Evolutionary conservation across 2,329 filamentous ascomycete species (phyloP), one percentile per base, ranked within the genome.

Genomic region (Calonectria pseudoturangicola): DNA sequence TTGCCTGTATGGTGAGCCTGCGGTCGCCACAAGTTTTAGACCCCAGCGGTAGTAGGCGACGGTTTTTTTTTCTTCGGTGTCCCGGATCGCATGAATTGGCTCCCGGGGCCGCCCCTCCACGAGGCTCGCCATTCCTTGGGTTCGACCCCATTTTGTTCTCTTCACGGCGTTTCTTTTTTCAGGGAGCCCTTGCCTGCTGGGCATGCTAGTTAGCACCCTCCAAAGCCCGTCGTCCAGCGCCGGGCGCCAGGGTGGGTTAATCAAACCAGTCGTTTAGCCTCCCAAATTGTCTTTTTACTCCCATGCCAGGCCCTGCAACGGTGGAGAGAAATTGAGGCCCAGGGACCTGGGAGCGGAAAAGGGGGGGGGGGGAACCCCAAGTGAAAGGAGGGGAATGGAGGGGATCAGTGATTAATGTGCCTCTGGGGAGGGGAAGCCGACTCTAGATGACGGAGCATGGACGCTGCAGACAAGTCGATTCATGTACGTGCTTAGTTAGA

Each of bases 61-160:
- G 54, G 48, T 39, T 58, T 60, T 39, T 58, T 58, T 39, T 68
- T 71, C 47, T 68, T 77, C 70, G 56, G 67, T 71, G 74, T 74
- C 67, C 76, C 63, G 74, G 77, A 75, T 77, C 73, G 76, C 74
- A 79, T 79, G 75, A 79, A 79, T 65, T 75, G 75, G 66, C 72
- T 74, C 72, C 73, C 68, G 65, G 70, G 66, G 58, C 74, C 72
- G 76, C 72, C 77, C 77, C 76, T 76, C 74, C 70, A 70, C 66
- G 56, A 70, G 58, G 66, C 73, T 73, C 67, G 27, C 48, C 16
- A 18, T 25, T 48, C 39, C 18, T 33, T 43, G 47, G 51, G 69
- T 27, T 58, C 28, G 33, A 45, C 48, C 47, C 36, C 45, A 48
- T 45, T 47, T 36, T 45, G 50, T 30, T 45, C 56, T 41, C 70